phyloP scores from a whole-genome alignment of 1,139 yeast genomes.

The Dujonia santamariae region DNA sequence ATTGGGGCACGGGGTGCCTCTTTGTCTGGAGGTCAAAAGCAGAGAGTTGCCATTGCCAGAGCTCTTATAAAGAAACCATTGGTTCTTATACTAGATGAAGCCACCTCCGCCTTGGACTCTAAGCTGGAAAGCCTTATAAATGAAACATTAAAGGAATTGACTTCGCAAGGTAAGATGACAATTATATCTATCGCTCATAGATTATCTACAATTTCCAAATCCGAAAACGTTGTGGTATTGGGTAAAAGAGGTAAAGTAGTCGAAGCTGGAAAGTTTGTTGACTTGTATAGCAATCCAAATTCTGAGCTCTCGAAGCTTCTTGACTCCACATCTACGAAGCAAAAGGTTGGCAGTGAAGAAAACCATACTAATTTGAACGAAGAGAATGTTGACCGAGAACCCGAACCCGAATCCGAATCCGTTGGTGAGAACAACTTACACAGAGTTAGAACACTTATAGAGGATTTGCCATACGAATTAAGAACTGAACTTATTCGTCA shows the following conservation, averaged over 20 bases:
- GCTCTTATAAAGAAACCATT: slow-evolving; percentile 67
- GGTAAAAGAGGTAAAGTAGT: slow-evolving; percentile 45
- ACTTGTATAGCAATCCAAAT: slow-evolving; percentile 39
- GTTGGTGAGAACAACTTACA: slow-evolving; percentile 23
- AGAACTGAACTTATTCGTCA: slow-evolving; percentile 30
- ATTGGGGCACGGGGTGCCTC: slow-evolving; percentile 59
- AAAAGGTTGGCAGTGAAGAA: slow-evolving; percentile 22
- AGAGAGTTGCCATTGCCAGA: slow-evolving; percentile 83
- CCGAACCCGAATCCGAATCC: slow-evolving; percentile 10
- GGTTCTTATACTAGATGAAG: slow-evolving; percentile 68
- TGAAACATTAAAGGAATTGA: slow-evolving; percentile 53
- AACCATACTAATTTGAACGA: too few species aligned
- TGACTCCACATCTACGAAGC: slow-evolving; percentile 20
- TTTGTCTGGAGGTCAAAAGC: slow-evolving; percentile 85
- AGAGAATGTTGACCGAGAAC: slow-evolving; percentile 10
- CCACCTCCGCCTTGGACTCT: slow-evolving; percentile 77
- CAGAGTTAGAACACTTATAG: slow-evolving; percentile 30
- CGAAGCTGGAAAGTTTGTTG: slow-evolving; percentile 41
- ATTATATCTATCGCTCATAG: slow-evolving; percentile 93
- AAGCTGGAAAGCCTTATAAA: slow-evolving; percentile 69
- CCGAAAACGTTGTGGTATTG: slow-evolving; percentile 55
- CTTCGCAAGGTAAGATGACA: slow-evolving; percentile 61
- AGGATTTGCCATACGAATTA: slow-evolving; percentile 36
- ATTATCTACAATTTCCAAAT: slow-evolving; percentile 67
- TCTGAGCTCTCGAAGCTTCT: slow-evolving; percentile 44